Conservation (phyloP, 169 alveolate genomes). For the Miamiensis avidus region DNA sequence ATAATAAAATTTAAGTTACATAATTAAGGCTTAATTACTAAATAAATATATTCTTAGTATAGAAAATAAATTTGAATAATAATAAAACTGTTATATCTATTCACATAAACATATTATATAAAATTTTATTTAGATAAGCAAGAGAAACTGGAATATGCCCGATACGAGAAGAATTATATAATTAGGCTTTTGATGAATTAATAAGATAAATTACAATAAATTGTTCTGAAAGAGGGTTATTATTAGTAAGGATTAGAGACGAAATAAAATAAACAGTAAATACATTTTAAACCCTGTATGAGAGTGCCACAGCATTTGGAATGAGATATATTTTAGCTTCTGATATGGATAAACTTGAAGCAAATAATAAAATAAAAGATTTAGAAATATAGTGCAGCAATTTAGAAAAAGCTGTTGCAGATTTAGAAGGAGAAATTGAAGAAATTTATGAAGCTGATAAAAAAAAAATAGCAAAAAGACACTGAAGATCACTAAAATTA, state of each 20-base stretch:
- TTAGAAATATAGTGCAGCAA: not conserved
- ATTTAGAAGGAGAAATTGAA: not conserved
- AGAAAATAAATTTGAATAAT: too few species aligned
- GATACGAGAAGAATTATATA: constrained; percentile 90
- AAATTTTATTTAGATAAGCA: constrained; percentile 82
- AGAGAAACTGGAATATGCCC: constrained; percentile 95
- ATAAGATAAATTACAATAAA: constrained; percentile 90
- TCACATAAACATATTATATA: too few species aligned
- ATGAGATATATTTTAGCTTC: not conserved
- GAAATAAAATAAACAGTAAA: constrained; percentile 87
- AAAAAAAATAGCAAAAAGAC: not conserved
- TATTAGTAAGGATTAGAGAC: constrained; percentile 89
- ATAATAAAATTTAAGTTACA: too few species aligned
- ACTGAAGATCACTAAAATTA: not conserved
- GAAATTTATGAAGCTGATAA: not conserved
- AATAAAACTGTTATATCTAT: too few species aligned
- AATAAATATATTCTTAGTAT: too few species aligned
- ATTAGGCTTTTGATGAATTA: constrained; percentile 93
- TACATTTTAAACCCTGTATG: not conserved
- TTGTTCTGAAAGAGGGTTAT: constrained; percentile 92
- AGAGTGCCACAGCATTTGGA: not conserved
- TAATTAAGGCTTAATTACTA: too few species aligned
- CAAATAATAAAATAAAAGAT: not conserved
- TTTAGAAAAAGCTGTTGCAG: not conserved
- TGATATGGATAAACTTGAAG: not conserved